Evolutionary conservation across 1,139 yeast species (phyloP).

Genomic region (Saccharomyces hybrid): DNA sequence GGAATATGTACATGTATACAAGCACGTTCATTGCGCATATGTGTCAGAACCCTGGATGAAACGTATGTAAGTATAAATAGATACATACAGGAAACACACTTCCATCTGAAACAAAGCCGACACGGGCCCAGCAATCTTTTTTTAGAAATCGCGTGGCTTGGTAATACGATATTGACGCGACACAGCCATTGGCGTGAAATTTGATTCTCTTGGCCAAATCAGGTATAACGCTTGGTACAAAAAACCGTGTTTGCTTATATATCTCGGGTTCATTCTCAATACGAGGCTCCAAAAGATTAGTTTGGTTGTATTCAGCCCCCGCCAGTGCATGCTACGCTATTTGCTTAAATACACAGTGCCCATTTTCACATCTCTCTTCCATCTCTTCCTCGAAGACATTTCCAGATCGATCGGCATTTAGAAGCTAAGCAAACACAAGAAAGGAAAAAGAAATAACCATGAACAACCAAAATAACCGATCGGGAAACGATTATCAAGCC

Average conservation of each 20-base stretch:
- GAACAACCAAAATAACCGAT: not conserved
- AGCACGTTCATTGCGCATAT: not conserved
- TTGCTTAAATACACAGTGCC: not conserved
- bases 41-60: not conserved
- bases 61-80: not conserved
- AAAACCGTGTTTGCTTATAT: not conserved
- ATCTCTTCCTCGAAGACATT: not conserved
- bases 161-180: not conserved
- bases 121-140: not conserved
- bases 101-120: not conserved
- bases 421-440: not conserved
- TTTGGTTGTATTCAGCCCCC: not conserved
- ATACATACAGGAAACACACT: not conserved
- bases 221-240: not conserved
- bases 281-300: not conserved
- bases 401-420: not conserved
- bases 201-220: not conserved
- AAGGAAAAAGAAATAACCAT: not conserved
- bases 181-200: not conserved
- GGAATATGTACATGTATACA: not conserved
- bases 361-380: not conserved
- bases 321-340: not conserved
- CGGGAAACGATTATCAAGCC: not conserved
- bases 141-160: slow-evolving; percentile 1
- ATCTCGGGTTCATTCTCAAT: not conserved